A percentile compares a stretch with the other conserved stretches of the same genome.
These are phyloP conservation scores for Lipomyces kockii DNA, from an alignment of 805 yeast genomes.

Conservation along the genomic window DNA sequence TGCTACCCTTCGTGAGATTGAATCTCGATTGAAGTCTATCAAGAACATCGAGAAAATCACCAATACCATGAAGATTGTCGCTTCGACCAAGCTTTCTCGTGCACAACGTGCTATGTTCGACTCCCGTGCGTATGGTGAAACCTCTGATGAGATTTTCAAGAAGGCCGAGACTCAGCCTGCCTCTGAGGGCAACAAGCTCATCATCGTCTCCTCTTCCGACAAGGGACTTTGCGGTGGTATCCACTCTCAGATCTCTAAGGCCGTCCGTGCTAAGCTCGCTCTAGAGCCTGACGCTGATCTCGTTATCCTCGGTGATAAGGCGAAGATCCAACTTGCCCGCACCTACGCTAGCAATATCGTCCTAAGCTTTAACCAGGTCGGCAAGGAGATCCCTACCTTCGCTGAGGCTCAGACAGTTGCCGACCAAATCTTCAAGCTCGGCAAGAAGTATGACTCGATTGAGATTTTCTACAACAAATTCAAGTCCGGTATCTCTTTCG, in stretches of 20 bases:
- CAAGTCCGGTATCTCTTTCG: slow-evolving; percentile 85
- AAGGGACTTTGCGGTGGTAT: slow-evolving; percentile 99
- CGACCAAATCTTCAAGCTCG: slow-evolving; percentile 74
- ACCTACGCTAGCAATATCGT: slow-evolving; percentile 69
- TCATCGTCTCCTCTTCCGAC: slow-evolving; percentile 91
- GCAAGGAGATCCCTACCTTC: slow-evolving; percentile 96
- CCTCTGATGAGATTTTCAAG: slow-evolving; percentile 77
- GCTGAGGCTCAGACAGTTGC: slow-evolving; percentile 86
- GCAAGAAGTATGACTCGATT: slow-evolving; percentile 66
- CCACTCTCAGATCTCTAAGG: slow-evolving; percentile 92
- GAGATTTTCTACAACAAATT: slow-evolving; percentile 88
- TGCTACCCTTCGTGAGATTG: slow-evolving; percentile 98
- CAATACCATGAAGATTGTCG: slow-evolving; percentile 99
- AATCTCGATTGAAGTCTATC: slow-evolving; percentile 95
- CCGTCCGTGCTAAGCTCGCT: slow-evolving; percentile 59
- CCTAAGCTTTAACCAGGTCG: slow-evolving; percentile 85
- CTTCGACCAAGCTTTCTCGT: slow-evolving; percentile 92
- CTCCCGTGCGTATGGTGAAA: slow-evolving; percentile 80
- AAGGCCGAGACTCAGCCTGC: slow-evolving; percentile 46
- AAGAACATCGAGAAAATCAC: slow-evolving; percentile 99
- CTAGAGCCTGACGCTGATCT: slow-evolving; percentile 60
- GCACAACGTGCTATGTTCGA: slow-evolving; percentile 94
- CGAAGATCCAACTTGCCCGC: slow-evolving; percentile 86
- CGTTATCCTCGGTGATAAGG: slow-evolving; percentile 92
- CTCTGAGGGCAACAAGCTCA: slow-evolving; percentile 62